Evolutionary conservation across 1,284 basidiomycete species (phyloP).

Genomic region (Sutorius eximius): DNA sequence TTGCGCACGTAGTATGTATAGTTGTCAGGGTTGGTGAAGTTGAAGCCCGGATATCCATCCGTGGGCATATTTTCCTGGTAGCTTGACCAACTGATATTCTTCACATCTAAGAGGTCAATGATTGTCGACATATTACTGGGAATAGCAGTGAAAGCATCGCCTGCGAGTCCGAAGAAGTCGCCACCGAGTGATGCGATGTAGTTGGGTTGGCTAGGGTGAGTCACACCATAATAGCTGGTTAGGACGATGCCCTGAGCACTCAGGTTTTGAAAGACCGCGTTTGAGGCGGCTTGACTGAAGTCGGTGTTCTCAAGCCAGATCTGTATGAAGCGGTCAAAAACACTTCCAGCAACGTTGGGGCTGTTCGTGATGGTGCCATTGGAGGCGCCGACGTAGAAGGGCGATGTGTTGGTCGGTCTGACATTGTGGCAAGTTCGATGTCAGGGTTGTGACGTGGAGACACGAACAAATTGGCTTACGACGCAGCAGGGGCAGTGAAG

Average conservation of each 20-base stretch:
- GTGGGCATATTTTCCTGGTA: constrained; percentile 65
- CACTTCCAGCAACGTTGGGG: constrained; percentile 38
- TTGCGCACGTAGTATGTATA: constrained; percentile 59
- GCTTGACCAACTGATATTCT: constrained; percentile 54
- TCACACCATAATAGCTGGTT: constrained; percentile 53
- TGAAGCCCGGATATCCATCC: constrained; percentile 48
- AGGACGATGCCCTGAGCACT: constrained; percentile 54
- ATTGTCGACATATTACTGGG: constrained; percentile 52
- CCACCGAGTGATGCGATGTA: constrained; percentile 55
- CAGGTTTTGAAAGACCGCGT: constrained; percentile 49
- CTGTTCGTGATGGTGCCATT: constrained; percentile 31
- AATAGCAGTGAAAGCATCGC: constrained; percentile 44
- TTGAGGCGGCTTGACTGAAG: constrained; percentile 36
- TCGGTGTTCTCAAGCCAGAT: constrained; percentile 65
- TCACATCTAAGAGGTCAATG: constrained; percentile 63
- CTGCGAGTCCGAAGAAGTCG: constrained; percentile 59
- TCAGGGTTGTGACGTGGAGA: not conserved
- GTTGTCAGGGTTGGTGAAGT: constrained; percentile 46
- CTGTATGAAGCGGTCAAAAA: constrained; percentile 57
- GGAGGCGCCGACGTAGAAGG: constrained; percentile 30
- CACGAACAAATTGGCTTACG: constrained; percentile 16
- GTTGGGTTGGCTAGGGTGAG: constrained; percentile 69
- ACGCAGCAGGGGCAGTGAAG: constrained; percentile 32
- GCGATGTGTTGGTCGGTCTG: constrained; percentile 30
- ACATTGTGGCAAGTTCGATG: not conserved